Evolutionary conservation across 2,329 filamentous ascomycete species (phyloP).

Genomic region (Calonectria fujianensis): DNA sequence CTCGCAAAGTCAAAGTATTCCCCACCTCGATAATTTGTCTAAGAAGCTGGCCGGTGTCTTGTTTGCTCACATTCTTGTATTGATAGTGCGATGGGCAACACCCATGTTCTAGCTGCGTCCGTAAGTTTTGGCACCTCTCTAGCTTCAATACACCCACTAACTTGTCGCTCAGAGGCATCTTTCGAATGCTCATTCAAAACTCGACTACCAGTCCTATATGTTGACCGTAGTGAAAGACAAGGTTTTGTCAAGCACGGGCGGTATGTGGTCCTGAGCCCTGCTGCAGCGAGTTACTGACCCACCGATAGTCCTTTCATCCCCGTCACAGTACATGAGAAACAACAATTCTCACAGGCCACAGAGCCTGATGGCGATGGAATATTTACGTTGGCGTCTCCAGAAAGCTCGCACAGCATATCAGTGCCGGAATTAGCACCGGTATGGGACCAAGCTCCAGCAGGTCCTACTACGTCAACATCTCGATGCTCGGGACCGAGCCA

Average conservation of each 20-base stretch:
- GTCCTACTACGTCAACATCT: slow-evolving; percentile 8
- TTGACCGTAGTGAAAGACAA: slow-evolving; percentile 8
- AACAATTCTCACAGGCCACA: not conserved
- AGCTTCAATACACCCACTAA: not conserved
- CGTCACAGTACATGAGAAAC: not conserved
- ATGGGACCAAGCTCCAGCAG: not conserved
- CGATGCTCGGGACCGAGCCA: not conserved
- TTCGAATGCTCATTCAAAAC: slow-evolving; percentile 39
- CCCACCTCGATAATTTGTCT: not conserved
- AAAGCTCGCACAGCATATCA: slow-evolving; percentile 10
- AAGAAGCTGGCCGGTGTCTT: too few species aligned
- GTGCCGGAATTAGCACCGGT: not conserved
- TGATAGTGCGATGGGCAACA: slow-evolving; percentile 33
- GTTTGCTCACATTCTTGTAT: not conserved
- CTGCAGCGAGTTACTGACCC: not conserved
- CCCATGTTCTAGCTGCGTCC: slow-evolving; percentile 36
- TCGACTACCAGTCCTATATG: slow-evolving; percentile 13
- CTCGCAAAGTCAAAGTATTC: slow-evolving; percentile 39
- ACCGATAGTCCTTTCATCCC: not conserved
- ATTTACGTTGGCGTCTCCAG: slow-evolving; percentile 20
- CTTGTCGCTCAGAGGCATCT: slow-evolving; percentile 14
- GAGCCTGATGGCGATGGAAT: not conserved
- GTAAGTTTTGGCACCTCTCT: slow-evolving; percentile 1
- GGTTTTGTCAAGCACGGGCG: not conserved
- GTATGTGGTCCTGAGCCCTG: not conserved